Conservation (phyloP, 148 eudicot genomes). For the Salicornia ramosissima region DNA sequence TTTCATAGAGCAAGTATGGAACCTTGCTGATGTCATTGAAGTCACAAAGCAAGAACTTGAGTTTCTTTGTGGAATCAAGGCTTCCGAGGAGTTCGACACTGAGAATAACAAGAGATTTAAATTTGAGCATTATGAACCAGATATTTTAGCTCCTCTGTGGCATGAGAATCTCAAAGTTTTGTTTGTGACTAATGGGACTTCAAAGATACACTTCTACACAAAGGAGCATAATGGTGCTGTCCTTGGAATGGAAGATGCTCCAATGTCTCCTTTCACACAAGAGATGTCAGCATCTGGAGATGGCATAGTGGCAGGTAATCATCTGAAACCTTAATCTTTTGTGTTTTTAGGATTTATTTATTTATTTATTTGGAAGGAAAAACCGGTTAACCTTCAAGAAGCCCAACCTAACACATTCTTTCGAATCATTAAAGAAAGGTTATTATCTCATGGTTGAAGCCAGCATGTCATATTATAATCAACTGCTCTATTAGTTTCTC, state of each 20-base stretch:
- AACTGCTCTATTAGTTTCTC: too few species aligned
- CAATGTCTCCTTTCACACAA: slow-evolving; percentile 79
- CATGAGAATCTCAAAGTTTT: slow-evolving; percentile 81
- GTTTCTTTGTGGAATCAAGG: slow-evolving; percentile 75
- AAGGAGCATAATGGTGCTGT: slow-evolving; percentile 65
- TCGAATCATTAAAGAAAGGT: too few species aligned
- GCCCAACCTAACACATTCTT: too few species aligned
- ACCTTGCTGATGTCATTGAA: slow-evolving; percentile 79
- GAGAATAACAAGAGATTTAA: slow-evolving; percentile 53
- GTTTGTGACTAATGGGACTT: slow-evolving; percentile 93
- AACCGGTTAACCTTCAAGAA: too few species aligned
- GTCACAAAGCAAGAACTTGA: slow-evolving; percentile 94
- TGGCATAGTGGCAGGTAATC: slow-evolving; percentile 91
- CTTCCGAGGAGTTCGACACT: slow-evolving; percentile 72
- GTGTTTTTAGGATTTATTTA: neutral
- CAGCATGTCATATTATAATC: too few species aligned
- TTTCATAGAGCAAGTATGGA: slow-evolving; percentile 48
- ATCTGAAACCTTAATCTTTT: slow-evolving; percentile 5
- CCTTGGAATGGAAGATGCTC: slow-evolving; percentile 83
- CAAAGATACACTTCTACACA: slow-evolving; percentile 86
- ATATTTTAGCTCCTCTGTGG: slow-evolving; percentile 65
- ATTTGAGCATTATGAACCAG: slow-evolving; percentile 65
- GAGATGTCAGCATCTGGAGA: slow-evolving; percentile 96
- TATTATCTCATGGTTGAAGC: too few species aligned
- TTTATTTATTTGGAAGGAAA: too few species aligned